These are phyloP conservation scores for Panicum virgatum DNA, from an alignment of 202 grass and related monocot genomes.

Conservation along the genomic window DNA sequence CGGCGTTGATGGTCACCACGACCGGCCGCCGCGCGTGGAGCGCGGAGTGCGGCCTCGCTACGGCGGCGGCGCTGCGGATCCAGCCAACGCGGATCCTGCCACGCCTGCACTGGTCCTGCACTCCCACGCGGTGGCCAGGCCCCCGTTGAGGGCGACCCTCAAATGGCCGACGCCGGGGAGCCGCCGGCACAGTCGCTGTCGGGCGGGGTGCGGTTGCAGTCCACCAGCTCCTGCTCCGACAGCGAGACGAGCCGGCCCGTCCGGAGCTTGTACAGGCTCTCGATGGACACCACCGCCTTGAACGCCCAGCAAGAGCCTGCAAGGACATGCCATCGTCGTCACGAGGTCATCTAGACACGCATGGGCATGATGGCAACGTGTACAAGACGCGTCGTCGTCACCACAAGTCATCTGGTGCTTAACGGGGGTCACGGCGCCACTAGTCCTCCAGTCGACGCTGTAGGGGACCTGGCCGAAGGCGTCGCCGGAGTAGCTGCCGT, in stretches of 20 bases:
- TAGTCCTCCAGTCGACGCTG: conserved; percentile 36
- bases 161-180: background rate
- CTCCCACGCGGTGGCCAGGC: conserved; percentile 32
- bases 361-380: too few relatives aligned
- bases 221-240: conserved; percentile 47
- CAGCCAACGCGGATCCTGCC: background rate
- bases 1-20: conserved; percentile 5
- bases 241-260: conserved; percentile 11
- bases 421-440: conserved; percentile 35
- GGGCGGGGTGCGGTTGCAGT: conserved; percentile 6
- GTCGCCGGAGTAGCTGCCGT: background rate
- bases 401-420: conserved; percentile 35
- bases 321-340: background rate
- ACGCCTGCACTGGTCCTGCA: conserved; percentile 23
- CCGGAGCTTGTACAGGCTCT: conserved; percentile 26
- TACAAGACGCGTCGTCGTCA: background rate
- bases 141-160: conserved; percentile 27
- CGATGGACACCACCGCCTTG: conserved; percentile 35
- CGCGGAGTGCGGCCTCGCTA: conserved; percentile 12
- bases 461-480: background rate
- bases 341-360: background rate
- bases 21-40: conserved; percentile 44
- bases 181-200: conserved; percentile 14
- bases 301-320: conserved; percentile 49
- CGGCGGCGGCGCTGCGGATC: conserved; percentile 2